These are phyloP conservation scores for Diversispora epigaea DNA, from an alignment of 192 early-diverging fungal species.

Conservation along the genomic window DNA sequence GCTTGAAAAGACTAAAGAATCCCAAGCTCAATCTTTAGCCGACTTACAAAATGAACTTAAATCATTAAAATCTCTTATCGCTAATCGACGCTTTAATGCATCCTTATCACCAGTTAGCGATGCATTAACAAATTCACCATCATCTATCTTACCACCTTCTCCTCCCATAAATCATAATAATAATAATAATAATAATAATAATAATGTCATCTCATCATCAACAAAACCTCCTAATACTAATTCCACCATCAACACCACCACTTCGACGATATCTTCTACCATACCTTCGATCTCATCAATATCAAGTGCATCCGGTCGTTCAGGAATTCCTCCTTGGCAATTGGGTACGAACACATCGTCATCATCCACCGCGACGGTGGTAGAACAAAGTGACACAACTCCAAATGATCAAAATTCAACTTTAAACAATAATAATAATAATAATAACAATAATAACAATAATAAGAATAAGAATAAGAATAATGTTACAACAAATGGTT, in stretches of 20 bases:
- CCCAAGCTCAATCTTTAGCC: slow-evolving; percentile 60
- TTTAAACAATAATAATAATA: too few species aligned
- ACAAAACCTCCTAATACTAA: too few species aligned
- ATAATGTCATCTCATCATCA: too few species aligned
- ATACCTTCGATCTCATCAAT: slow-evolving; percentile 30
- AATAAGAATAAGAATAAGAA: too few species aligned
- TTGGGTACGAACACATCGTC: not conserved
- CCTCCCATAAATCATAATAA: not conserved
- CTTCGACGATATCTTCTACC: slow-evolving; percentile 6
- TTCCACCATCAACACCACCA: slow-evolving; percentile 23
- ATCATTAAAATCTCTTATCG: slow-evolving; percentile 84
- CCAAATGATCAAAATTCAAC: too few species aligned
- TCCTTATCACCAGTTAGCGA: slow-evolving; percentile 9
- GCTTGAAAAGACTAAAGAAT: slow-evolving; percentile 71
- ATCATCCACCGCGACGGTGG: too few species aligned
- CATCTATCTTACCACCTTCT: slow-evolving; percentile 6
- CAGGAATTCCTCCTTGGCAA: slow-evolving; percentile 23
- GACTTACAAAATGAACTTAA: slow-evolving; percentile 95
- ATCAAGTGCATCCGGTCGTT: slow-evolving; percentile 5
- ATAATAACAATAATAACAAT: too few species aligned
- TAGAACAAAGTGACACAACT: too few species aligned
- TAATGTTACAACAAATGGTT: too few species aligned
- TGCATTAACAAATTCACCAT: slow-evolving; percentile 19
- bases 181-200: too few species aligned
- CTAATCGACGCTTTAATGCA: slow-evolving; percentile 64